Conservation (phyloP, 768 basidiomycete species). For the Suillus spraguei region DNA sequence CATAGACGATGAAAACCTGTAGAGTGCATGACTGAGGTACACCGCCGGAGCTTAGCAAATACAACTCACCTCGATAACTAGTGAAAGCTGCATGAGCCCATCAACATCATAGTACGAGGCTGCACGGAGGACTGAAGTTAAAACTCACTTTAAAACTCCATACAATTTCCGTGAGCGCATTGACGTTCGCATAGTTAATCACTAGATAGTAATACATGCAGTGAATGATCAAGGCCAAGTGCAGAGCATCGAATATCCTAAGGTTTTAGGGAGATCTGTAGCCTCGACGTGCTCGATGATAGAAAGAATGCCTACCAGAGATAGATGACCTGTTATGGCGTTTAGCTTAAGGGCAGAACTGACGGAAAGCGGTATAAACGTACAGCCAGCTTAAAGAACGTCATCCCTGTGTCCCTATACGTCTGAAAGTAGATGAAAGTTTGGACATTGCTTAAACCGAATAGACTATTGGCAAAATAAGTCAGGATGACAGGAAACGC, state of each 20-base stretch:
- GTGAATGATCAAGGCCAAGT: slow-evolving; percentile 37
- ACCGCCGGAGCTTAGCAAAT: no score
- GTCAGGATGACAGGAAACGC: no score
- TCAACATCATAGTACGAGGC: background rate
- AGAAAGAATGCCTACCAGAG: slow-evolving; percentile 8
- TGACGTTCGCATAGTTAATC: slow-evolving; percentile 34
- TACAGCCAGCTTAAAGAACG: no score
- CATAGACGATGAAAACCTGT: slow-evolving; percentile 1
- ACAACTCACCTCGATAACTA: background rate
- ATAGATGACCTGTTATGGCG: no score
- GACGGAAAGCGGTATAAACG: no score
- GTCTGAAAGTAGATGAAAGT: no score
- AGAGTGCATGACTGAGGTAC: background rate
- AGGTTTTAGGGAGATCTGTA: background rate
- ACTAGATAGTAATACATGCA: slow-evolving; percentile 40
- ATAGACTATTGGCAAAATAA: no score
- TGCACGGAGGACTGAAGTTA: no score
- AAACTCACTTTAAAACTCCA: slow-evolving; percentile 23
- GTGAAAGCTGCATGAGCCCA: background rate
- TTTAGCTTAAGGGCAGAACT: no score
- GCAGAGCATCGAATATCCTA: slow-evolving; percentile 40
- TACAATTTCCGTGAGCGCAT: slow-evolving; percentile 28
- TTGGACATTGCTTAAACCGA: no score
- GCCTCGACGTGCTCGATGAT: background rate
- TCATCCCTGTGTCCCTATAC: no score